A percentile compares a stretch with the other conserved stretches of the same genome.
Conservation (phyloP, 75 land plant genomes). For the Cryptomeria japonica region DNA sequence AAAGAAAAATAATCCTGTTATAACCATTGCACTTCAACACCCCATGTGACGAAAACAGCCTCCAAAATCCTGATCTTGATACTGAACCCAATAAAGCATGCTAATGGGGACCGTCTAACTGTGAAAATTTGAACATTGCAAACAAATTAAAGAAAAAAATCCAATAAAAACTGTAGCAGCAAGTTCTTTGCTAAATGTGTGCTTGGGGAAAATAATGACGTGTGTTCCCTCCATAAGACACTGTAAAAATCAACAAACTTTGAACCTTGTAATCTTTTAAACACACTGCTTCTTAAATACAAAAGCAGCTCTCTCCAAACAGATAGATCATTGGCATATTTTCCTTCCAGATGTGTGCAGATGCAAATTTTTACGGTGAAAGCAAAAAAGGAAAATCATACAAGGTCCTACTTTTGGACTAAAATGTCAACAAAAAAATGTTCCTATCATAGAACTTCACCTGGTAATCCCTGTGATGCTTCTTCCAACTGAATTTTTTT, state of each 20-base stretch:
- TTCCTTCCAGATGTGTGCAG: not conserved
- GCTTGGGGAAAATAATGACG: not conserved
- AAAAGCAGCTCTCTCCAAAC: not conserved
- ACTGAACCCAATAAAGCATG: not conserved
- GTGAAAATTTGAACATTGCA: not conserved
- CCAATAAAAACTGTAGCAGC: not conserved
- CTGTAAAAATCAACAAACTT: not conserved
- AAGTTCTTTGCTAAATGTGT: not conserved
- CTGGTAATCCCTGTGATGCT: conserved; percentile 6
- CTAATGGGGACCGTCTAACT: not conserved
- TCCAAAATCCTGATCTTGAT: not conserved
- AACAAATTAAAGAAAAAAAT: not conserved
- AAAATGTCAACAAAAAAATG: not conserved
- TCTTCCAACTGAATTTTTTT: not conserved
- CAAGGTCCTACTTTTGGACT: not conserved
- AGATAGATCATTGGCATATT: not conserved
- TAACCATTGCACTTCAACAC: not conserved
- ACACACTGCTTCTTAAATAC: not conserved
- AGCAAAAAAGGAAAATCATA: not conserved
- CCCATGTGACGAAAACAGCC: not conserved
- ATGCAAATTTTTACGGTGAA: not conserved
- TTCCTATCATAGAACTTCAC: not conserved
- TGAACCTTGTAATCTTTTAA: not conserved
- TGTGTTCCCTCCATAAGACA: not conserved
- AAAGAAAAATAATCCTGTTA: not conserved